Evolutionary conservation across 495 filamentous ascomycete species (phyloP).

Genomic region (Oidiodendron maius): DNA sequence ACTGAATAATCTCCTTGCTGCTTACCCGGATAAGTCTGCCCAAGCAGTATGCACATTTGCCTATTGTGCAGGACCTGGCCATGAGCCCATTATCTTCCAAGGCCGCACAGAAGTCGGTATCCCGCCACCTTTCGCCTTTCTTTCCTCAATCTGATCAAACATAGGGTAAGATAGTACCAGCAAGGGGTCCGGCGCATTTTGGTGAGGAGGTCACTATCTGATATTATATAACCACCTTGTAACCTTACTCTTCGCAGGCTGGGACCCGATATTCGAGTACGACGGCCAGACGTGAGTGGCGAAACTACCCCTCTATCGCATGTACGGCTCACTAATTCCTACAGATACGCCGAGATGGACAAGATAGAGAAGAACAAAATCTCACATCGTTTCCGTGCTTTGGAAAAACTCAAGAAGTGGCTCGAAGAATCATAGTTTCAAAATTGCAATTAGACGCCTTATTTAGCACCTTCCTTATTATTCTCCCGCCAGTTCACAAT

Average conservation of each 20-base stretch:
- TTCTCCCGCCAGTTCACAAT: constrained; percentile 73
- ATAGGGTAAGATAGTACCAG: constrained; percentile 68
- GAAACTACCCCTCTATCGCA: background rate
- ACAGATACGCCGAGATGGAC: constrained; percentile 88
- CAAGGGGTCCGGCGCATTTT: constrained; percentile 70
- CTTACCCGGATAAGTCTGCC: constrained; percentile 82
- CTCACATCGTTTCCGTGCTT: constrained; percentile 81
- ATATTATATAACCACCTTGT: background rate
- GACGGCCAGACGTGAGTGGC: constrained; percentile 73
- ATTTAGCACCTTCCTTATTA: constrained; percentile 23
- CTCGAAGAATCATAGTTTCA: constrained; percentile 42
- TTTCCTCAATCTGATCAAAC: constrained; percentile 28
- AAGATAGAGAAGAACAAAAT: constrained; percentile 87
- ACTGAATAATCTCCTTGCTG: constrained; percentile 85
- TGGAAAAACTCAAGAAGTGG: constrained; percentile 82
- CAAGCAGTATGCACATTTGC: constrained; percentile 96
- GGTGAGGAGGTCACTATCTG: constrained; percentile 45
- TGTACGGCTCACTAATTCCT: constrained; percentile 1
- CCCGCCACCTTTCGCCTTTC: background rate
- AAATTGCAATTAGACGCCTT: constrained; percentile 2
- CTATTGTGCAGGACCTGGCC: constrained; percentile 77
- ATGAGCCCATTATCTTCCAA: constrained; percentile 86
- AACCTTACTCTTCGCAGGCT: constrained; percentile 47
- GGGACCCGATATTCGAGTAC: constrained; percentile 97
- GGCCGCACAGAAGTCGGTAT: constrained; percentile 58